Evolutionary conservation across 129 eudicot species (phyloP), one percentile per base, ranked within the genome.

Genomic region (Centaurea solstitialis): DNA sequence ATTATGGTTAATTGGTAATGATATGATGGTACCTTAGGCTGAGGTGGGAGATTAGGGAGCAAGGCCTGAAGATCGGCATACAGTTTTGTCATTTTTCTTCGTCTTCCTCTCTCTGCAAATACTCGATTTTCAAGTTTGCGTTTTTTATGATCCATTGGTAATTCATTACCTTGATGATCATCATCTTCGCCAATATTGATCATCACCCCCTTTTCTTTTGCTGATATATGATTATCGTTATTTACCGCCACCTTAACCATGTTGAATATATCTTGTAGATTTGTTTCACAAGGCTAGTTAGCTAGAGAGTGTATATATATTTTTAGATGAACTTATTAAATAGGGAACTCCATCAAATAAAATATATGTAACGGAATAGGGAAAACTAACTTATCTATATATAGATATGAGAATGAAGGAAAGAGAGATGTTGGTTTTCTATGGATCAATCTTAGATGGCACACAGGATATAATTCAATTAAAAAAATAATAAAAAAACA

Each of bases 71-170:
- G 97, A 68, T 50, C 89, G 2, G 81, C 50, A 50, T 90, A 92
- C 91, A 92, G 81, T 65, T 80, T 81, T 50, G 86, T 88, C 90
- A 90, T 88, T 82, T 81, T 88, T 86, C 85, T 88, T 82, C 94
- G 83, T 82, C 97, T 90, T 68, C 88, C 93, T 62, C 97, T 90
- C 86, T 90, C 97, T 0, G 91, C 81, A 79, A 79, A 85, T 68
- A 90, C 88, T 71, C 89, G 94, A 73, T 77, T n/a, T 75, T 85
- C 91, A 21, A 82, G 93, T 40, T 85, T 91, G 0, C 85, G 43
- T 33, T 21, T 22, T 67, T 66, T 75, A 7, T 62, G 79, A 11
- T 57, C 76, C 9, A 80, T 77, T 17, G 53, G 61, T n/a, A n/a
- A n/a, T 3, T 75, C 74, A 11, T 65, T 47, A 53, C 13, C 13